Conservation (phyloP, 1,284 basidiomycete species). For the Apiotrichum gamsii region DNA sequence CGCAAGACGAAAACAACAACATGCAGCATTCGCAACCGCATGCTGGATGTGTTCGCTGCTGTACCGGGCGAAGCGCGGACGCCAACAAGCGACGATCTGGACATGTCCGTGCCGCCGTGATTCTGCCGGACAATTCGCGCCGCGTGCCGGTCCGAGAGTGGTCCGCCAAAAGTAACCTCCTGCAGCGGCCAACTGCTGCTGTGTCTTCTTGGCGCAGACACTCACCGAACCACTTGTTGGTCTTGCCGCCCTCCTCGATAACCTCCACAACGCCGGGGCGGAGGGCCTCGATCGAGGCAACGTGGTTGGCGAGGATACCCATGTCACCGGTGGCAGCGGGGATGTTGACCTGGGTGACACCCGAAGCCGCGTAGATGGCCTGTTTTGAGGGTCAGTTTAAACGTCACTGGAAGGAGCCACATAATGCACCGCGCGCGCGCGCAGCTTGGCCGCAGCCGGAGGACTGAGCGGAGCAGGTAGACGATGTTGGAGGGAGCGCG, state of each 20-base stretch:
- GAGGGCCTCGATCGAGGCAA: slow-evolving; percentile 84
- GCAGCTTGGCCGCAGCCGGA: too few relatives aligned
- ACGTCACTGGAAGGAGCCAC: not conserved
- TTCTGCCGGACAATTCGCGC: too few relatives aligned
- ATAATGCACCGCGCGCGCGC: not conserved
- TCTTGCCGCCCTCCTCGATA: slow-evolving; percentile 64
- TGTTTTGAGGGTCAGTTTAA: slow-evolving; percentile 41
- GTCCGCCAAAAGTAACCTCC: too few relatives aligned
- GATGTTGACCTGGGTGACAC: slow-evolving; percentile 90
- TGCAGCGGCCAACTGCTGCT: too few relatives aligned
- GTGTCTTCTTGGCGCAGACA: slow-evolving; percentile 17
- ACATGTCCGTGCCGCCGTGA: too few relatives aligned
- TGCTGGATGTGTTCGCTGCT: too few relatives aligned
- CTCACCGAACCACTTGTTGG: slow-evolving; percentile 93
- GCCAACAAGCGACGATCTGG: not conserved
- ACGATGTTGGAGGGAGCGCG: too few relatives aligned
- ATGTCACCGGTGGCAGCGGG: slow-evolving; percentile 92
- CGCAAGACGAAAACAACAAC: too few relatives aligned
- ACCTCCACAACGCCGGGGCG: slow-evolving; percentile 90
- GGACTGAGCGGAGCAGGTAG: too few relatives aligned
- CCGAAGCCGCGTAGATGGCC: slow-evolving; percentile 78
- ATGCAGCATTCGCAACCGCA: too few relatives aligned
- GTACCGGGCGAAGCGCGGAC: not conserved
- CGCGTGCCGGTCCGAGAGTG: too few relatives aligned
- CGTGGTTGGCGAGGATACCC: slow-evolving; percentile 96